phyloP scores from a whole-genome alignment of 78 protist species.

The Acrasis kona region DNA sequence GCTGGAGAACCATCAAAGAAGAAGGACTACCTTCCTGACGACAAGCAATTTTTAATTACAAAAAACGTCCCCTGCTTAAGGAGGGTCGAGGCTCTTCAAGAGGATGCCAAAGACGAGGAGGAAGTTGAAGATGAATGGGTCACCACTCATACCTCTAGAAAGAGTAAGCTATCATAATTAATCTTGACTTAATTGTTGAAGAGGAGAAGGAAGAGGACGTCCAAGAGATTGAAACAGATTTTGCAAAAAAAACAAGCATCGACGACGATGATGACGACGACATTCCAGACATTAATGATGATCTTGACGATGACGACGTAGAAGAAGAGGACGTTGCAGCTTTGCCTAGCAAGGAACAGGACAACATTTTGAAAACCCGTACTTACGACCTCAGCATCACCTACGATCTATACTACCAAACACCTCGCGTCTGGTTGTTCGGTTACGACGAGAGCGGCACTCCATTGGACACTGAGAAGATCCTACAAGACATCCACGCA shows the following conservation, averaged over 20 bases:
- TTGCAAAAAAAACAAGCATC: too few species aligned
- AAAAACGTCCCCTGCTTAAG: slow-evolving; percentile 33
- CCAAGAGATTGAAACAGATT: slow-evolving; percentile 38
- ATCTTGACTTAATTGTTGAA: slow-evolving; percentile 12
- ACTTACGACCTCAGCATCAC: slow-evolving; percentile 79
- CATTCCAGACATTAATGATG: slow-evolving; percentile 30
- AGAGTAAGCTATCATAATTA: slow-evolving; percentile 25
- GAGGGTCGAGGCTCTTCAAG: slow-evolving; percentile 17
- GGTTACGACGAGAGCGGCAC: slow-evolving; percentile 70
- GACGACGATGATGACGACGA: slow-evolving; percentile 51
- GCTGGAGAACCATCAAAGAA: not conserved
- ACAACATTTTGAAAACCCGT: slow-evolving; percentile 65
- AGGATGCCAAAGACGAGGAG: not conserved
- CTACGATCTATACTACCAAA: slow-evolving; percentile 87
- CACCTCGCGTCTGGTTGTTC: slow-evolving; percentile 80
- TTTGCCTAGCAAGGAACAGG: slow-evolving; percentile 22
- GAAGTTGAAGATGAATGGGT: slow-evolving; percentile 41
- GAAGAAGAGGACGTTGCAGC: slow-evolving; percentile 44
- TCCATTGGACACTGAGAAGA: slow-evolving; percentile 27
- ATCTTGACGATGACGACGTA: slow-evolving; percentile 46
- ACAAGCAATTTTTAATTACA: slow-evolving; percentile 80
- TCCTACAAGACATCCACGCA: slow-evolving; percentile 86
- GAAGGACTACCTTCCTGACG: slow-evolving; percentile 59
- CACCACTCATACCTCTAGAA: slow-evolving; percentile 12
- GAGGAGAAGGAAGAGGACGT: slow-evolving; percentile 42